phyloP scores from a whole-genome alignment of 352 stramenopile species.

The Phytopythium ostracodes region DNA sequence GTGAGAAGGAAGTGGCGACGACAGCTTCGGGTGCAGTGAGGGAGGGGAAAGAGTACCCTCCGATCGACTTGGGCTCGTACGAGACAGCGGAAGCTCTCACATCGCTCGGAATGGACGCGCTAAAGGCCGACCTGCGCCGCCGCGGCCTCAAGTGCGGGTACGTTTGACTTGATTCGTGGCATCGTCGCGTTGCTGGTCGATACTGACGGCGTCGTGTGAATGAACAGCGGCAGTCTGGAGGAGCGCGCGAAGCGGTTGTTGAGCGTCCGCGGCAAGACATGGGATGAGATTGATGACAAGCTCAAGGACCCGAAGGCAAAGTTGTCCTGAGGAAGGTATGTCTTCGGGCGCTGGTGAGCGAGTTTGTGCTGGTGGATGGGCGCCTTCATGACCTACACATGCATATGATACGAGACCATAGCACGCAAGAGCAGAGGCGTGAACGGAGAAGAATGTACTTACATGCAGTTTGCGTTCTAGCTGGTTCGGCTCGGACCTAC shows the following conservation, averaged over 20 bases:
- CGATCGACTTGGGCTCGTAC: slow-evolving; percentile 53
- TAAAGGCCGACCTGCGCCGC: slow-evolving; percentile 91
- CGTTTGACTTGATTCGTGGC: slow-evolving; percentile 4
- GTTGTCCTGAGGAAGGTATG: slow-evolving; percentile 6
- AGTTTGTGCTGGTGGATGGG: neutral
- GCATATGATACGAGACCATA: too few species aligned
- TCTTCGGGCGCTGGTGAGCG: slow-evolving; percentile 1
- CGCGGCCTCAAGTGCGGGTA: slow-evolving; percentile 96
- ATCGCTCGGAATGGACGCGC: slow-evolving; percentile 80
- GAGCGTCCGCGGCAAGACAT: slow-evolving; percentile 88
- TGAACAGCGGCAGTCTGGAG: slow-evolving; percentile 76
- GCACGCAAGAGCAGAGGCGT: too few species aligned
- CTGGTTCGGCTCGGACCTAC: neutral
- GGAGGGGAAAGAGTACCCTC: slow-evolving; percentile 13
- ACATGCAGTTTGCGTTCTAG: neutral
- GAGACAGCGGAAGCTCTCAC: slow-evolving; percentile 68
- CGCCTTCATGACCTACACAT: too few species aligned
- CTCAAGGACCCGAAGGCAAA: slow-evolving; percentile 55
- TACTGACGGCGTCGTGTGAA: slow-evolving; percentile 7
- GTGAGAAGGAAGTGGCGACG: slow-evolving; percentile 5
- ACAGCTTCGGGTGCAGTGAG: slow-evolving; percentile 4
- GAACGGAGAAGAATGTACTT: neutral
- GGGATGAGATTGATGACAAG: slow-evolving; percentile 88
- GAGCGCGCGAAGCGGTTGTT: slow-evolving; percentile 92
- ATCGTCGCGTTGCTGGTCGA: slow-evolving; percentile 5